Conservation (phyloP, 345 rosid species). For the Cardamine chenopodiifolia region DNA sequence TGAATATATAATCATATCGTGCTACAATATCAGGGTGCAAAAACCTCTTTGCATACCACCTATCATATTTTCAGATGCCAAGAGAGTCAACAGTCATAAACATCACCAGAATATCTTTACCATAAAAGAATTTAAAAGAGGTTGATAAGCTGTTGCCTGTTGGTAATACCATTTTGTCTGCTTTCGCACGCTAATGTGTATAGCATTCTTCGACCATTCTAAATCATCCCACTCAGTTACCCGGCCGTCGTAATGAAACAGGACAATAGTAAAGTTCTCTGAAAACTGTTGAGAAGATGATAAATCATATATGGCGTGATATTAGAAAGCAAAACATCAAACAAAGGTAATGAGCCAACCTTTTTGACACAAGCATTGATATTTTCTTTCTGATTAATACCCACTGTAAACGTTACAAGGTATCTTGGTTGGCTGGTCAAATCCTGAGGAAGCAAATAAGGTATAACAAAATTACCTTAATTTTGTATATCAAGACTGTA, state of each 20-base stretch:
- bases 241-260: slow-evolving; percentile 92
- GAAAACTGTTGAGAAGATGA: slow-evolving; percentile 67
- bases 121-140: neutral
- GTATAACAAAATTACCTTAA: neutral
- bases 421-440: slow-evolving; percentile 66
- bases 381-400: slow-evolving; percentile 67
- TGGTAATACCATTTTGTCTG: slow-evolving; percentile 91
- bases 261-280: slow-evolving; percentile 77
- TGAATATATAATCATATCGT: slow-evolving; percentile 87
- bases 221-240: slow-evolving; percentile 95
- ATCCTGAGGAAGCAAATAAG: slow-evolving; percentile 59
- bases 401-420: slow-evolving; percentile 93
- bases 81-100: slow-evolving; percentile 16
- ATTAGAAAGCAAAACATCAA: slow-evolving; percentile 4
- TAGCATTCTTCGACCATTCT: slow-evolving; percentile 96
- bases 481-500: slow-evolving; percentile 28
- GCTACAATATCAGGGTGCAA: slow-evolving; percentile 98
- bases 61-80: slow-evolving; percentile 40
- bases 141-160: neutral
- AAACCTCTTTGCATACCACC: slow-evolving; percentile 99
- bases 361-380: slow-evolving; percentile 86
- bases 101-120: slow-evolving; percentile 13
- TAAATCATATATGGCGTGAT: slow-evolving; percentile 22
- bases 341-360: slow-evolving; percentile 50
- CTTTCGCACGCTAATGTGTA: slow-evolving; percentile 81